Evolutionary conservation across 164 flowering plant species (phyloP).

Genomic region (Umbilicus rupestris): DNA sequence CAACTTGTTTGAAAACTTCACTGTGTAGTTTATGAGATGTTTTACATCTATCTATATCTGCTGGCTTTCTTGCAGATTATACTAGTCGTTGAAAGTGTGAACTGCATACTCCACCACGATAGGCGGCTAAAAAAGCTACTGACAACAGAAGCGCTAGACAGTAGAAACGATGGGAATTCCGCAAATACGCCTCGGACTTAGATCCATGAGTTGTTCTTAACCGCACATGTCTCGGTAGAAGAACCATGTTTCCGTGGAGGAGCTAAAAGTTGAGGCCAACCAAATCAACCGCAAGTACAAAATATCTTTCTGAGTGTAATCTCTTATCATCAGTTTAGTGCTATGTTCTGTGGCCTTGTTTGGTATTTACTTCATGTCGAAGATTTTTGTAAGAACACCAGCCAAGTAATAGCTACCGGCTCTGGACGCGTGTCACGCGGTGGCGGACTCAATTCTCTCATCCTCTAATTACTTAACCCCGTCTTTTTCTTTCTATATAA

Average conservation of each 20-base stretch:
- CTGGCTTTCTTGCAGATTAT: conserved; percentile 46
- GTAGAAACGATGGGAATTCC: background rate
- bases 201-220: background rate
- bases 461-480: background rate
- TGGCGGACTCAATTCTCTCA: background rate
- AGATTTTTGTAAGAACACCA: too few species aligned
- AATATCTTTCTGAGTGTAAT: too few species aligned
- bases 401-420: too few species aligned
- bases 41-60: background rate
- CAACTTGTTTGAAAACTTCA: background rate
- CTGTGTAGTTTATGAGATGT: background rate
- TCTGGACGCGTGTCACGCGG: background rate
- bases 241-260: background rate
- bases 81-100: conserved; percentile 77
- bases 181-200: background rate
- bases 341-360: too few species aligned
- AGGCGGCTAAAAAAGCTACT: conserved; percentile 44
- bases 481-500: background rate
- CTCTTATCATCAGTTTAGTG: too few species aligned
- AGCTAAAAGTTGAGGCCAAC: background rate
- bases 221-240: background rate
- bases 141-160: background rate
- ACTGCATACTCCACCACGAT: conserved; percentile 80
- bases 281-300: background rate
- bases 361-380: too few species aligned